Evolutionary conservation across 2,329 filamentous ascomycete genomes (phyloP).

Genomic region (Ceratocystis cubensis): DNA sequence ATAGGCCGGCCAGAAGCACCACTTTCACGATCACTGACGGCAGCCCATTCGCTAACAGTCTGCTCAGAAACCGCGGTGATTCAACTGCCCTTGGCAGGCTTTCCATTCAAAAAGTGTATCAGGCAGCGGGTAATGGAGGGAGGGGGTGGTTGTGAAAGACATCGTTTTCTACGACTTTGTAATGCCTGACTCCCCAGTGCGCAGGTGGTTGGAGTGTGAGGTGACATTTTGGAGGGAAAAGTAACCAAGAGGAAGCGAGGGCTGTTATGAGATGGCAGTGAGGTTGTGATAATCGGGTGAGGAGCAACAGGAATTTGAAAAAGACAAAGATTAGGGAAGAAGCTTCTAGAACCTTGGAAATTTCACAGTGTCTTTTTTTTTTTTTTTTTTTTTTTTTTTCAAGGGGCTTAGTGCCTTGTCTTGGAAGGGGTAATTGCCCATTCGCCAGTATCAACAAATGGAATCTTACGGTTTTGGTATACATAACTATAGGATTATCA

Average conservation of each 20-base stretch:
- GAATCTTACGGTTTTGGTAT: no score
- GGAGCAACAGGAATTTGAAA: no score
- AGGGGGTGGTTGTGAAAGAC: background rate
- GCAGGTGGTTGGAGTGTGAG: background rate
- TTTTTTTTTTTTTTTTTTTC: no score
- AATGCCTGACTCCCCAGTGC: background rate
- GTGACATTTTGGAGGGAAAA: background rate
- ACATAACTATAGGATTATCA: no score
- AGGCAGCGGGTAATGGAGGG: background rate
- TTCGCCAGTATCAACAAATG: no score
- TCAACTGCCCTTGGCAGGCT: background rate
- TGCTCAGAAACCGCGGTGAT: background rate
- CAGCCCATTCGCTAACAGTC: background rate
- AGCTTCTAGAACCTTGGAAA: no score
- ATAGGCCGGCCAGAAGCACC: background rate
- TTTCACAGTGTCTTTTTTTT: no score
- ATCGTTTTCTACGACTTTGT: background rate
- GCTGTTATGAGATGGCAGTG: background rate
- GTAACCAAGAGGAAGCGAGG: background rate
- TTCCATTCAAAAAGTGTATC: background rate
- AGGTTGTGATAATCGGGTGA: no score
- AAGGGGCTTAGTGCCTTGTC: no score
- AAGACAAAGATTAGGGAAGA: no score
- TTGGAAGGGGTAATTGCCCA: no score
- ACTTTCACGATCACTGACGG: constrained; percentile 3